A percentile compares a stretch with the other conserved stretches of the same genome.
phyloP scores from a whole-genome alignment of 2,329 filamentous ascomycete genomes.

The Calonectria hongkongensis region DNA sequence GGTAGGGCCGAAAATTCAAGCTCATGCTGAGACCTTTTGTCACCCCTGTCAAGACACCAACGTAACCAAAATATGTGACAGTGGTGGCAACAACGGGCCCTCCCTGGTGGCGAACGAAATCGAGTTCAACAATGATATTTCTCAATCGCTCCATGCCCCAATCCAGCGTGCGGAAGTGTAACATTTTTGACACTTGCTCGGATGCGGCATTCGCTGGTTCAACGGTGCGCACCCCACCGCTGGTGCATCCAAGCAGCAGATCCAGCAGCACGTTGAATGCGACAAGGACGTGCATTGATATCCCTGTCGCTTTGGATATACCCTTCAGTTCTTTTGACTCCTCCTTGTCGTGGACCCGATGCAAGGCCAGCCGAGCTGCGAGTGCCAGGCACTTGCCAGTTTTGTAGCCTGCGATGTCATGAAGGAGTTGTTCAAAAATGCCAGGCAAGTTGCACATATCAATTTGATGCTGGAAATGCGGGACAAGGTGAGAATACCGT shows the following conservation, averaged over 20 bases:
- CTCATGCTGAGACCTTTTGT: conserved; percentile 66
- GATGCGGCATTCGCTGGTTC: conserved; percentile 9
- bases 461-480: conserved; percentile 45
- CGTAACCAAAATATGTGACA: conserved; percentile 69
- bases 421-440: conserved; percentile 71
- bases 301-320: conserved; percentile 69
- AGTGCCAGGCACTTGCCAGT: conserved; percentile 54
- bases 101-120: conserved; percentile 63
- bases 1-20: conserved; percentile 66
- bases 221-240: conserved; percentile 59
- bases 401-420: conserved; percentile 42
- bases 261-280: conserved; percentile 79
- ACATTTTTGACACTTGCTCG: conserved; percentile 57
- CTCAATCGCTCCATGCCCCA: conserved; percentile 73
- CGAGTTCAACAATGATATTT: conserved; percentile 69
- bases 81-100: conserved; percentile 65
- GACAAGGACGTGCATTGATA: conserved; percentile 76
- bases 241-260: conserved; percentile 79
- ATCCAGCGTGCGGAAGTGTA: conserved; percentile 75
- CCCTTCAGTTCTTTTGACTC: conserved; percentile 78
- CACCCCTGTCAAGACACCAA: conserved; percentile 70
- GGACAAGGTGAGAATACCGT: conserved; percentile 55
- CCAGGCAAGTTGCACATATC: conserved; percentile 58
- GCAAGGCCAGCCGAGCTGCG: conserved; percentile 68
- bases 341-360: conserved; percentile 70